Evolutionary conservation across 192 early-diverging fungal species (phyloP).

Genomic region (Helicostylum pulchrum): DNA sequence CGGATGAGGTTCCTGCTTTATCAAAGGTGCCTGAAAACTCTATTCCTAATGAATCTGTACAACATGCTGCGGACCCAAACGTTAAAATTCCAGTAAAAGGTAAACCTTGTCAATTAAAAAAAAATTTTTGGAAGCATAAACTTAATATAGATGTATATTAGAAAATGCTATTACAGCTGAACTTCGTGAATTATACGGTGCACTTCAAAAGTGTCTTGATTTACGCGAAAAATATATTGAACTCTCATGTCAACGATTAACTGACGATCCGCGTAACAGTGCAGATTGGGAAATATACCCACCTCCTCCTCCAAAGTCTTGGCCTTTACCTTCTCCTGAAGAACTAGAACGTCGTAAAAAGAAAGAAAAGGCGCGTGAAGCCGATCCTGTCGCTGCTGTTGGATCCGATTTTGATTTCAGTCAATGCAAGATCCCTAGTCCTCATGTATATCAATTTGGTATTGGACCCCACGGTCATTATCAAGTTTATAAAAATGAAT

Average conservation of each 20-base stretch:
- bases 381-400: slow-evolving; percentile 32
- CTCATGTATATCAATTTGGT: slow-evolving; percentile 19
- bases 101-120: neutral
- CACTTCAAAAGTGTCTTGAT: slow-evolving; percentile 69
- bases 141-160: neutral
- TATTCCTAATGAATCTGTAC: neutral
- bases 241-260: slow-evolving; percentile 61
- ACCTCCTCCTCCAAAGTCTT: slow-evolving; percentile 71
- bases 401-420: slow-evolving; percentile 44
- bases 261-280: slow-evolving; percentile 82
- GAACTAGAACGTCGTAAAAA: slow-evolving; percentile 20
- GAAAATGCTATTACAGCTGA: slow-evolving; percentile 53
- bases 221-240: slow-evolving; percentile 86
- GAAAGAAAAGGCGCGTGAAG: slow-evolving; percentile 27
- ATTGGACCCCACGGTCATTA: slow-evolving; percentile 21
- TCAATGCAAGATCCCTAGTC: slow-evolving; percentile 41
- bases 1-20: neutral
- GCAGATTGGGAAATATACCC: slow-evolving; percentile 85
- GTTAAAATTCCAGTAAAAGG: neutral
- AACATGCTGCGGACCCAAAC: no score
- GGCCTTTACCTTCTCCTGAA: slow-evolving; percentile 40
- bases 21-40: neutral
- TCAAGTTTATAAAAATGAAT: slow-evolving; percentile 16
- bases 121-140: neutral
- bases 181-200: slow-evolving; percentile 56